These are phyloP conservation scores for Rheum nobile DNA, from an alignment of 148 eudicot species.

Conservation along the genomic window DNA sequence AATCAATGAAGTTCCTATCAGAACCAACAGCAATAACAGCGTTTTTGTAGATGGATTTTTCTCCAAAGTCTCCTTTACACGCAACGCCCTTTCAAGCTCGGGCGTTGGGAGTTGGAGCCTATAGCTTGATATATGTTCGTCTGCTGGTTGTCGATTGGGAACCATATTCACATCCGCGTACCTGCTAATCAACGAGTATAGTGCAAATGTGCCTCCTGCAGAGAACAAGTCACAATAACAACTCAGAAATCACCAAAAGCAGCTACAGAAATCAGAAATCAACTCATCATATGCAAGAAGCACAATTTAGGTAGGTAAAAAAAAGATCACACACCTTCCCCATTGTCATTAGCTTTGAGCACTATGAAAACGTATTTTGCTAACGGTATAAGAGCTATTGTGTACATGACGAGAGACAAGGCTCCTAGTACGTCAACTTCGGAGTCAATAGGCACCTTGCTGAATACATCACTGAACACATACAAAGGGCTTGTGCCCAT, in stretches of 20 bases:
- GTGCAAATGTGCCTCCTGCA: slow-evolving; percentile 34
- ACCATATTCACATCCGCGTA: slow-evolving; percentile 40
- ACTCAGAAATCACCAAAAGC: no score
- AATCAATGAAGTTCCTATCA: slow-evolving; percentile 31
- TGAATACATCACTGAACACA: slow-evolving; percentile 20
- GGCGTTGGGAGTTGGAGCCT: slow-evolving; percentile 53
- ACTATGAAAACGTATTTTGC: slow-evolving; percentile 33
- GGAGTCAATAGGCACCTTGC: slow-evolving; percentile 19
- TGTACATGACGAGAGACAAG: slow-evolving; percentile 30
- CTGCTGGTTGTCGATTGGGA: slow-evolving; percentile 58
- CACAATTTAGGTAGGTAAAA: background rate
- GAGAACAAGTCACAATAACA: background rate
- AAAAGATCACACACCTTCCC: slow-evolving; percentile 22
- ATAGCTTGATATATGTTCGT: slow-evolving; percentile 72
- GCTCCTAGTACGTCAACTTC: slow-evolving; percentile 28
- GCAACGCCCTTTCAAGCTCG: slow-evolving; percentile 39
- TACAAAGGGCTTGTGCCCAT: slow-evolving; percentile 37
- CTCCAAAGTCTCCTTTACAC: slow-evolving; percentile 32
- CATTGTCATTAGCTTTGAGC: slow-evolving; percentile 31
- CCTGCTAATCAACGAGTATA: slow-evolving; percentile 26
- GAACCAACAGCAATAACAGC: slow-evolving; percentile 18
- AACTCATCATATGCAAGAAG: background rate
- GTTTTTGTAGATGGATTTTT: slow-evolving; percentile 13
- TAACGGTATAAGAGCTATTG: slow-evolving; percentile 25
- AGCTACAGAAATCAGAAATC: background rate